Percentiles rank a stretch among this genome's conserved stretches.
phyloP scores from a whole-genome alignment of 2,329 filamentous ascomycete species.

The Exophiala mesophila region DNA sequence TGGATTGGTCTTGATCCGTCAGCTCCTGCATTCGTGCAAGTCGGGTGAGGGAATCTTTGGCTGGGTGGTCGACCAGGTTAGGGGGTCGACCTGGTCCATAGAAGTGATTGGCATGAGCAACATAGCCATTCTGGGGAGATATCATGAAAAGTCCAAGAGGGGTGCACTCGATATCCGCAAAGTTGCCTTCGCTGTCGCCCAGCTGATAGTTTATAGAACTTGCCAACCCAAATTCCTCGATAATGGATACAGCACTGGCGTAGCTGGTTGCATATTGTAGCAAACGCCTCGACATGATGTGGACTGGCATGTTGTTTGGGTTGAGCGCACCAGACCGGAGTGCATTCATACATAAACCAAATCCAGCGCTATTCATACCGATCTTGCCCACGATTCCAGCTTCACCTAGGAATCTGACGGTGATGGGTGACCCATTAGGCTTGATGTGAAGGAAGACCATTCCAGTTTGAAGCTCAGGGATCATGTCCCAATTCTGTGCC shows the following conservation, averaged over 20 bases:
- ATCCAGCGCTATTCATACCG: conserved; percentile 7
- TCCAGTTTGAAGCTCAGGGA: conserved; percentile 21
- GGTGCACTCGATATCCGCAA: conserved; percentile 8
- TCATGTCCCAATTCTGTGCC: conserved; percentile 31
- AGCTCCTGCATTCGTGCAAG: conserved; percentile 39
- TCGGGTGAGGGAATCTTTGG: conserved; percentile 5
- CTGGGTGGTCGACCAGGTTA: conserved; percentile 9
- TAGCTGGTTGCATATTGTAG: conserved; percentile 9
- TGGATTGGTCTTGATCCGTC: conserved; percentile 51
- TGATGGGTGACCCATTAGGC: conserved; percentile 3
- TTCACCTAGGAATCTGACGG: conserved; percentile 27
- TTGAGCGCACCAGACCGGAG: conserved; percentile 4
- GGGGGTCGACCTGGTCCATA: conserved; percentile 6
- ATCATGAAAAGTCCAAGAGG: not conserved
- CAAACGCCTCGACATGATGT: conserved; percentile 11
- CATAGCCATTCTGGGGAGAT: conserved; percentile 5
- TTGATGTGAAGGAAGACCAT: conserved; percentile 6
- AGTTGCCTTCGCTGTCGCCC: conserved; percentile 5
- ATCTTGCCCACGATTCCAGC: conserved; percentile 27
- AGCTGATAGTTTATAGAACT: conserved; percentile 8
- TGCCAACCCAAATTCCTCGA: conserved; percentile 6
- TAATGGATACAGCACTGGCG: conserved; percentile 7
- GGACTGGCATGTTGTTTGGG: conserved; percentile 4
- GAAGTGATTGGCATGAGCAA: conserved; percentile 12
- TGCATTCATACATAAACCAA: conserved; percentile 11